These are phyloP conservation scores for Suillus subluteus DNA, from an alignment of 768 basidiomycete species.

Conservation along the genomic window DNA sequence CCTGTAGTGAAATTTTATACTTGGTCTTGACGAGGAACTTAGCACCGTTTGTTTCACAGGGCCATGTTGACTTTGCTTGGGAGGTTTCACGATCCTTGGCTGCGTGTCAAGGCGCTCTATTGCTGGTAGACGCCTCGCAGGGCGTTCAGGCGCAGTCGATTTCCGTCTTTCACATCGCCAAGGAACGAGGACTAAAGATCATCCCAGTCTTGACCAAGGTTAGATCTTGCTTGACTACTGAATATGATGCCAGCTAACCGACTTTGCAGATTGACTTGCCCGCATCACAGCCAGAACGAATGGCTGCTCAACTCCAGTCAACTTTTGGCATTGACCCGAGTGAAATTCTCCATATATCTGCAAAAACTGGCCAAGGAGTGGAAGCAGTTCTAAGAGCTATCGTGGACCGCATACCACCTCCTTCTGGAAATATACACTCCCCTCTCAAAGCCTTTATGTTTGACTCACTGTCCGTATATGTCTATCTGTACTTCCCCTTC, in stretches of 20 bases:
- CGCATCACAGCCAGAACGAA: slow-evolving; percentile 80
- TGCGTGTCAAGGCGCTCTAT: slow-evolving; percentile 88
- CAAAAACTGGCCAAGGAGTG: slow-evolving; percentile 90
- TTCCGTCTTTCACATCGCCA: slow-evolving; percentile 90
- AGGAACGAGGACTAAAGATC: slow-evolving; percentile 77
- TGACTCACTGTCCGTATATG: slow-evolving; percentile 76
- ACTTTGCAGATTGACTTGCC: slow-evolving; percentile 83
- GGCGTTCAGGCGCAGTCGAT: slow-evolving; percentile 98
- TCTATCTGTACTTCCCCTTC: slow-evolving; percentile 10
- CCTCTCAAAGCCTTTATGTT: slow-evolving; percentile 88
- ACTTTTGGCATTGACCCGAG: slow-evolving; percentile 80
- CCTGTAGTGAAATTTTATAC: slow-evolving; percentile 54
- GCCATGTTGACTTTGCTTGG: slow-evolving; percentile 98
- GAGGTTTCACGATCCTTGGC: slow-evolving; percentile 92
- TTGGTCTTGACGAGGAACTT: not conserved
- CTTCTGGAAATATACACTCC: slow-evolving; percentile 51
- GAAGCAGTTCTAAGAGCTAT: slow-evolving; percentile 79
- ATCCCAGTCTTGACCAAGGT: slow-evolving; percentile 96
- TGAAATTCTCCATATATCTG: slow-evolving; percentile 81
- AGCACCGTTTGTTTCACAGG: slow-evolving; percentile 43
- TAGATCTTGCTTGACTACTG: slow-evolving; percentile 12
- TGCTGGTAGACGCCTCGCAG: slow-evolving; percentile 94
- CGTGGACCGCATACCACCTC: slow-evolving; percentile 83
- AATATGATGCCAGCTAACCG: slow-evolving; percentile 11
- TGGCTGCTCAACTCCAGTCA: slow-evolving; percentile 78